A percentile compares a stretch with the other conserved stretches of the same genome.
Conservation (phyloP, 2,329 filamentous ascomycete genomes). For the Stachybotrys chartarum region DNA sequence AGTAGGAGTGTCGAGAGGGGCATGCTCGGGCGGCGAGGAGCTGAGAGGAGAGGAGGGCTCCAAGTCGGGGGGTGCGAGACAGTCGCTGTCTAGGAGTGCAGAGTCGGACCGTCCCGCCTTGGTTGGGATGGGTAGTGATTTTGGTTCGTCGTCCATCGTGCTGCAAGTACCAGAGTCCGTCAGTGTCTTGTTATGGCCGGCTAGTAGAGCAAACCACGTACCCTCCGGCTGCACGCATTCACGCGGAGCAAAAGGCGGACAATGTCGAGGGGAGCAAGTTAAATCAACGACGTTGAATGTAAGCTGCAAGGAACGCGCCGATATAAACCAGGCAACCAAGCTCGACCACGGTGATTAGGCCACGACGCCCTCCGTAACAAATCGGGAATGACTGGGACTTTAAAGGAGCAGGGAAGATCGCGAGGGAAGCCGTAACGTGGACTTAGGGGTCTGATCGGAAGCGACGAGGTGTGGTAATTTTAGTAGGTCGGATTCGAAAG, state of each 20-base stretch:
- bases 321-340: too few relatives aligned
- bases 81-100: constrained; percentile 26
- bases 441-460: not conserved
- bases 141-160: constrained; percentile 19
- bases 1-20: constrained; percentile 41
- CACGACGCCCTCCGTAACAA: not conserved
- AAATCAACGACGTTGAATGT: too few relatives aligned
- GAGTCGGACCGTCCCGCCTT: constrained; percentile 14
- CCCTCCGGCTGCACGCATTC: too few relatives aligned
- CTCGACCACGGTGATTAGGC: not conserved
- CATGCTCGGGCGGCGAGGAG: constrained; percentile 36
- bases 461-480: not conserved
- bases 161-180: not conserved
- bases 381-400: not conserved
- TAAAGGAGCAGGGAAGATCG: not conserved
- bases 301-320: too few relatives aligned
- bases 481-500: not conserved
- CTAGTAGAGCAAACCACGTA: too few relatives aligned
- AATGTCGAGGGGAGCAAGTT: too few relatives aligned
- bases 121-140: constrained; percentile 7
- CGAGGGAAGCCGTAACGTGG: not conserved
- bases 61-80: constrained; percentile 32
- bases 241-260: too few relatives aligned
- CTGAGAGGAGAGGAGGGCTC: constrained; percentile 27
- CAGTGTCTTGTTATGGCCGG: too few relatives aligned